phyloP scores from a whole-genome alignment of 176 grass and related monocot species.

The Phoenix dactylifera region DNA sequence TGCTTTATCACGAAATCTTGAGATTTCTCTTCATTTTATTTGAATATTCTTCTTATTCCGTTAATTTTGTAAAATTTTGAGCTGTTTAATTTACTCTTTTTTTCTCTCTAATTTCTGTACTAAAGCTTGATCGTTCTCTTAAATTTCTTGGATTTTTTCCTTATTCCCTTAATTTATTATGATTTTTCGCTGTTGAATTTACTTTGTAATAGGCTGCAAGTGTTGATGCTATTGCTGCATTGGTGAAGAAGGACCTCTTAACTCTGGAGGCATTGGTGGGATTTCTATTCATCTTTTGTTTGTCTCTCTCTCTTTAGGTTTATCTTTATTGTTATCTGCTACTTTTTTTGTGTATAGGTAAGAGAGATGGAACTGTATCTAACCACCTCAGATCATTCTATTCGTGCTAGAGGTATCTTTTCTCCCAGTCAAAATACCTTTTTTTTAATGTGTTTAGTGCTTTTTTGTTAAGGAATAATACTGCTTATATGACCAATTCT shows the following conservation, averaged over 20 bases:
- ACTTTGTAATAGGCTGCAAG: slow-evolving; percentile 38
- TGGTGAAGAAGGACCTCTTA: slow-evolving; percentile 62
- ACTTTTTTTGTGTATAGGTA: slow-evolving; percentile 34
- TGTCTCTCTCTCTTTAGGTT: not conserved
- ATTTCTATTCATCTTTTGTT: not conserved
- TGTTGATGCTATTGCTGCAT: slow-evolving; percentile 37
- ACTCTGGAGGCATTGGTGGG: slow-evolving; percentile 70
- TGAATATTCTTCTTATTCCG: not conserved
- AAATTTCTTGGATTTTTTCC: not conserved
- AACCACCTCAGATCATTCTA: slow-evolving; percentile 60
- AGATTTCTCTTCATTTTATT: not conserved
- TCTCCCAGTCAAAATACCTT: not conserved
- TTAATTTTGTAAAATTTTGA: slow-evolving; percentile 5
- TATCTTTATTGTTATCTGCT: not conserved
- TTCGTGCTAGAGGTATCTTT: slow-evolving; percentile 69
- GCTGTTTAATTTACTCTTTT: slow-evolving; percentile 12
- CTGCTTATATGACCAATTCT: too few relatives aligned
- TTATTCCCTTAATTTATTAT: not conserved
- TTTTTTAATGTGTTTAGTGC: not conserved
- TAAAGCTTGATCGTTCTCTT: not conserved
- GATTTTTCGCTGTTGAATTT: slow-evolving; percentile 19
- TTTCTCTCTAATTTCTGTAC: not conserved
- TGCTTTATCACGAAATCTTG: not conserved
- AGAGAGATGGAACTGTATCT: slow-evolving; percentile 88
- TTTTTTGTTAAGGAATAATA: too few relatives aligned